Evolutionary conservation across 805 yeast genomes (phyloP).

Genomic region (Torulaspora franciscae): DNA sequence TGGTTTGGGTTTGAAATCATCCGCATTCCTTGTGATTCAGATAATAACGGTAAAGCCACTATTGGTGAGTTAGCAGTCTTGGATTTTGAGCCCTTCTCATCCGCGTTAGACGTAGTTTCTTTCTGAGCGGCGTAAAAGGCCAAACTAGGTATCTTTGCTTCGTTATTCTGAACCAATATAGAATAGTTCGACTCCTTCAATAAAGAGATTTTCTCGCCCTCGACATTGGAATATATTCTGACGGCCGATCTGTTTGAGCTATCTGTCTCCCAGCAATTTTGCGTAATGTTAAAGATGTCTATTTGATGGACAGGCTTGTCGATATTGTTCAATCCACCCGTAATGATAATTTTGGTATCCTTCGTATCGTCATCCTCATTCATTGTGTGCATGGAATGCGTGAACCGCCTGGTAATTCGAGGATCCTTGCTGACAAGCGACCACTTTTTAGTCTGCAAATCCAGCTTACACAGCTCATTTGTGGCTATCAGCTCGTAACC

Average conservation of each 20-base stretch:
- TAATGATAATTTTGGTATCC: slow-evolving; percentile 32
- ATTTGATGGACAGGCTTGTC: slow-evolving; percentile 30
- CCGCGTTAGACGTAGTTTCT: slow-evolving; percentile 16
- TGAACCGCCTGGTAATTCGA: slow-evolving; percentile 42
- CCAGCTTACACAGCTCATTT: slow-evolving; percentile 68
- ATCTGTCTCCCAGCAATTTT: slow-evolving; percentile 32
- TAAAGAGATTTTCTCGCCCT: slow-evolving; percentile 18
- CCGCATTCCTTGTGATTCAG: slow-evolving; percentile 33
- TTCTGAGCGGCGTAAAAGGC: slow-evolving; percentile 20
- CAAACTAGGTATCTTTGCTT: slow-evolving; percentile 28
- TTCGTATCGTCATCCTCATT: slow-evolving; percentile 27
- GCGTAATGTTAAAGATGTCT: slow-evolving; percentile 31
- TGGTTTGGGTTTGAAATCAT: slow-evolving; percentile 25
- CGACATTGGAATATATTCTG: slow-evolving; percentile 21
- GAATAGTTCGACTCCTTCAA: slow-evolving; percentile 25
- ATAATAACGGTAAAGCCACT: slow-evolving; percentile 33
- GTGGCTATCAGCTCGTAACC: slow-evolving; percentile 41
- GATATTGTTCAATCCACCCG: slow-evolving; percentile 34
- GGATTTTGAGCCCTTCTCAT: slow-evolving; percentile 1
- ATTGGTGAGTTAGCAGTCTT: slow-evolving; percentile 26
- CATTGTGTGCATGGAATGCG: slow-evolving; percentile 45
- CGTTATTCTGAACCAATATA: slow-evolving; percentile 27
- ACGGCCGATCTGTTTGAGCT: slow-evolving; percentile 11
- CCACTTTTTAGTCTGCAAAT: slow-evolving; percentile 53
- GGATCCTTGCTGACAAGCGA: slow-evolving; percentile 41